Base-by-base conservation (phyloP, 2,329 filamentous ascomycete species). In the Magnaporthiopsis incrustans region DNA sequence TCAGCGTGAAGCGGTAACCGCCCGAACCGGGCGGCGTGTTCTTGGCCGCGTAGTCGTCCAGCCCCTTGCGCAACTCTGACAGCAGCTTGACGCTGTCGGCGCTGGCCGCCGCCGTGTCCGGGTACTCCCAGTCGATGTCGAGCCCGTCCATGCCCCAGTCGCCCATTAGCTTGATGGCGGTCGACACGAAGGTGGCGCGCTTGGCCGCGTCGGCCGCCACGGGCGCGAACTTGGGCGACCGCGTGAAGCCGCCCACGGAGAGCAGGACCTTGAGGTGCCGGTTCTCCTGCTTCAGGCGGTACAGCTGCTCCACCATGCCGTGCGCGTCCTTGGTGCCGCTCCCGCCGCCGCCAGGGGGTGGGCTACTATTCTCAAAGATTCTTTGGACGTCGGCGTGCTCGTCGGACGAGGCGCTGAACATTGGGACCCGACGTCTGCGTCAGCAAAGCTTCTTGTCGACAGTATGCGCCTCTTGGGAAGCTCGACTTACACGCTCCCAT, bases 171-270 rank as follows among this genome's bases (percentile, higher is more conserved):
- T 82, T 78, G 5, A 92, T 86, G 14, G 90, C 88, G 25, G 82
- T 86, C 18, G 81, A 74, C 1, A 90, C 90, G 72, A 96, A 95
- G 1, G 67, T 81, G 65, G 78, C 77, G 15, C 90, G 83, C 11
- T 88, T 85, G 8, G 79, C 77, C 0, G 81, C 79, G 0, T 87
- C 88, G 27, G 84, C 85, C 0, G 85, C 85, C 0, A 88, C 84
- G 7, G 77, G 77, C 0, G 85, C 79, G 72, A 94, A 91, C 69
- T 90, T 89, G 62, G 82, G 76, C 4, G 88, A 90, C 73, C 89
- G 91, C 0, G 85, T 89, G 86, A 88, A 94, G 25, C 91, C 91
- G 56, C 91, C 91, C 66, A 96, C 89, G 44, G 88, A 91, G 11
- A 95, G 81, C 22, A 95, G 77, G 2, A 89, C 81, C 75, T 96